phyloP scores from a whole-genome alignment of 768 basidiomycete species.

The Amanita muscaria region DNA sequence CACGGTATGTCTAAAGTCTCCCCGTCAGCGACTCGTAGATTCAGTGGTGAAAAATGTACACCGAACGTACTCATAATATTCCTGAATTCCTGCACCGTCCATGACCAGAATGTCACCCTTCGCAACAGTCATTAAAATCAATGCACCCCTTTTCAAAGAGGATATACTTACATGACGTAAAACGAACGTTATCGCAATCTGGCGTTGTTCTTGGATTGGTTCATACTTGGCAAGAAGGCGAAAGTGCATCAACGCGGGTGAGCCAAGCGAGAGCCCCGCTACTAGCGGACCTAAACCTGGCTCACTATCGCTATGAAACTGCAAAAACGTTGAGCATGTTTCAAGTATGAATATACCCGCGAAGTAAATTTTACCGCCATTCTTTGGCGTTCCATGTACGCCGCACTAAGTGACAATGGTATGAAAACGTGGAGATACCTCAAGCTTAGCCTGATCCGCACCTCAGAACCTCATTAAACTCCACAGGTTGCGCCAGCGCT shows the following conservation, averaged over 20 bases:
- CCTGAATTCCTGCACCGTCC: conserved; percentile 62
- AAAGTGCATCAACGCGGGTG: conserved; percentile 76
- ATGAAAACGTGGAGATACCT: background rate
- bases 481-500: conserved; percentile 29
- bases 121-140: background rate
- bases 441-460: conserved; percentile 12
- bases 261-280: conserved; percentile 70
- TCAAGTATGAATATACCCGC: conserved; percentile 8
- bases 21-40: background rate
- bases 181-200: conserved; percentile 42
- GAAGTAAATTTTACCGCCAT: conserved; percentile 57
- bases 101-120: conserved; percentile 76
- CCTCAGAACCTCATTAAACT: conserved; percentile 75
- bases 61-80: conserved; percentile 55
- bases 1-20: conserved; percentile 55
- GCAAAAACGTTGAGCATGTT: background rate
- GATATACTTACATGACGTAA: conserved; percentile 51
- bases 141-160: background rate
- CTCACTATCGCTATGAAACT: conserved; percentile 82
- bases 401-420: conserved; percentile 35
- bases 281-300: conserved; percentile 62
- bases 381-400: conserved; percentile 79
- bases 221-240: conserved; percentile 37
- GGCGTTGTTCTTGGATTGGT: conserved; percentile 21
- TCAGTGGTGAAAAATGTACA: background rate